A percentile compares a stretch with the other conserved stretches of the same genome.
Conservation (phyloP, 306 rosid species). For the Dryas drummondii region DNA sequence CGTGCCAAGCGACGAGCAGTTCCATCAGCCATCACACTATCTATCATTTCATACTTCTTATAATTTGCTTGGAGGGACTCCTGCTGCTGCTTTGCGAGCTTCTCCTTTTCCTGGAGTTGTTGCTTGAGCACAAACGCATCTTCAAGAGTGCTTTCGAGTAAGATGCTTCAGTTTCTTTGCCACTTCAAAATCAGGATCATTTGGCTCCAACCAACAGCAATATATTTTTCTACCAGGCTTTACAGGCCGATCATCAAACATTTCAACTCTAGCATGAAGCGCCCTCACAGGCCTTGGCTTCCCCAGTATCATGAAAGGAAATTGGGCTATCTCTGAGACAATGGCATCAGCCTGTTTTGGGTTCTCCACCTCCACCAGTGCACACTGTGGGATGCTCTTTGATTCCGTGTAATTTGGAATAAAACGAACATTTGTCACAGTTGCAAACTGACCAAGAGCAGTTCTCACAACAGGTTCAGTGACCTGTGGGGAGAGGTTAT, state of each 20-base stretch:
- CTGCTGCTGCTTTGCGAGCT: constrained; percentile 60
- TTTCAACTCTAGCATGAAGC: constrained; percentile 44
- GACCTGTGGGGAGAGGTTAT: constrained; percentile 75
- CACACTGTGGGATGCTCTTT: constrained; percentile 44
- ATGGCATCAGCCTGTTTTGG: constrained; percentile 49
- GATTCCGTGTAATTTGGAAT: constrained; percentile 66
- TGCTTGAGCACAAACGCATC: constrained; percentile 48
- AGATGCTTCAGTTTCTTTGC: constrained; percentile 56
- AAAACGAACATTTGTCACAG: constrained; percentile 54
- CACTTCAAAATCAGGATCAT: constrained; percentile 64
- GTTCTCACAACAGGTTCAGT: constrained; percentile 65
- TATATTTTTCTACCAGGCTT: constrained; percentile 52
- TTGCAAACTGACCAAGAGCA: constrained; percentile 72
- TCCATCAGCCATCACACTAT: constrained; percentile 51
- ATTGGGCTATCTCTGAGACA: constrained; percentile 27
- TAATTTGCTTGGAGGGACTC: constrained; percentile 42
- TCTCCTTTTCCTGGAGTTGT: constrained; percentile 55
- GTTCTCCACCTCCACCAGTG: constrained; percentile 71
- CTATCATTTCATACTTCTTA: constrained; percentile 57
- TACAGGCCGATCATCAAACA: constrained; percentile 71
- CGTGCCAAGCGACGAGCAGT: constrained; percentile 57
- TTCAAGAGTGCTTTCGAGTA: constrained; percentile 48
- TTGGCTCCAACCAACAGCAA: constrained; percentile 53
- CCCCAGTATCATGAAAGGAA: constrained; percentile 84
- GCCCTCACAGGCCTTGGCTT: constrained; percentile 88